A percentile compares a stretch with the other conserved stretches of the same genome.
These are phyloP conservation scores for Chaetoscypha palmicola DNA, from an alignment of 2,329 filamentous ascomycete genomes.

Conservation along the genomic window DNA sequence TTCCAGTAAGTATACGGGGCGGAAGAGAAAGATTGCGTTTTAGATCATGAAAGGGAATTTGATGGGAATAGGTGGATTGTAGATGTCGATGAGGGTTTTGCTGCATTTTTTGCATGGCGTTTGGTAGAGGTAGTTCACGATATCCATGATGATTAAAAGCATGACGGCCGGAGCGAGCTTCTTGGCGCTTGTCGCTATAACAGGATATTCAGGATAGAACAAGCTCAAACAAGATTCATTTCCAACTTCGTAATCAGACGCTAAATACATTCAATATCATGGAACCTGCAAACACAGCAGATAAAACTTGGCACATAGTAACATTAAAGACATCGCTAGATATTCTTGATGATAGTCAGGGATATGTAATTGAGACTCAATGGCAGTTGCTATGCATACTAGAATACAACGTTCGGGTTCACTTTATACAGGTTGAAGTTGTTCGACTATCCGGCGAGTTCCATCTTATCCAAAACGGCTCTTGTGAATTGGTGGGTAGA, in stretches of 20 bases:
- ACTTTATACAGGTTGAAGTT: constrained; percentile 24
- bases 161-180: too few relatives aligned
- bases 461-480: constrained; percentile 94
- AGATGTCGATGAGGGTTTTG: too few relatives aligned
- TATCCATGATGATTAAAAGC: constrained; percentile 13
- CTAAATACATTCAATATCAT: too few relatives aligned
- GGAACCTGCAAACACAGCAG: too few relatives aligned
- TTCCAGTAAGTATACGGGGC: constrained; percentile 86
- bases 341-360: background rate
- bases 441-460: constrained; percentile 39
- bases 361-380: constrained; percentile 10
- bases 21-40: constrained; percentile 75
- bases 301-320: too few relatives aligned
- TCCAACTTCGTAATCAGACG: too few relatives aligned
- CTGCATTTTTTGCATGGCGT: constrained; percentile 24
- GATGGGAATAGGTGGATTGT: too few relatives aligned
- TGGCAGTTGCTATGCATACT: constrained; percentile 11
- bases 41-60: constrained; percentile 34
- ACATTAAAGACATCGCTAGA: too few relatives aligned
- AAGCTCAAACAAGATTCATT: too few relatives aligned
- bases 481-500: constrained; percentile 93
- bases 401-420: constrained; percentile 8
- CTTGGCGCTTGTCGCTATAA: too few relatives aligned
- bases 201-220: too few relatives aligned
- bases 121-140: constrained; percentile 14